Base-by-base conservation (phyloP, 345 rosid genomes). In the Capsella bursapastoris region DNA sequence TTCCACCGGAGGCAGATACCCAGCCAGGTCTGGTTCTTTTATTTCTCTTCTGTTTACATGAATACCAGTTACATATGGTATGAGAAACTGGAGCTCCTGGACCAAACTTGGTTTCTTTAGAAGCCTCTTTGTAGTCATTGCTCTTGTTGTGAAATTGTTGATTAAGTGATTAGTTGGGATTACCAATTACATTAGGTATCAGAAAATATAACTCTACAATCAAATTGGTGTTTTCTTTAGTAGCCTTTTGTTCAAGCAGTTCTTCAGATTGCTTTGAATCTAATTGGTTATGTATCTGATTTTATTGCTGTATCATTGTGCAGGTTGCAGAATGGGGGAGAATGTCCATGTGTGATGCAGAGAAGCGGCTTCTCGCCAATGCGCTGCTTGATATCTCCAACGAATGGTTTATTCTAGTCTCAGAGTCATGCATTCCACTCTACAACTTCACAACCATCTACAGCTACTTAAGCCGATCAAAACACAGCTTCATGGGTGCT, bases 281-380 rank as follows among this genome's bases (percentile, higher is more conserved):
- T 64, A 60, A 18, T 29, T 18, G 59, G 49, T 57, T 48, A 13
- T 53, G 43, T 25, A 58, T 3, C 15, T 71, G 45, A 37, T 64
- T 35, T 50, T 10, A 4, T 51, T 60, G 31, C 56, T 53, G 11
- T 43, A 18, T 37, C 40, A 57, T 37, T 41, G 28, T 37, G 62
- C 86, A 95, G 98, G 83, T 85, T 25, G 79, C 97, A 49, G 92
- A 92, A 74, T 96, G 99, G 99, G 99, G 99, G 60, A 88, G 76
- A 83, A 96, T 96, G 99, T 86, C 91, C 61, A 90, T 96, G 89
- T 92, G 98, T 13, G 98, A 96, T 75, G 98, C 97, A 3, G 97
- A 96, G 77, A 86, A 81, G 77, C 85, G 99, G 74, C 98, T 96
- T 47, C 80, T 96, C 1, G 97, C 99, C 28, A 96, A 90, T 8